Base-by-base conservation (phyloP, 495 filamentous ascomycete species). In the Parathielavia appendiculata region DNA sequence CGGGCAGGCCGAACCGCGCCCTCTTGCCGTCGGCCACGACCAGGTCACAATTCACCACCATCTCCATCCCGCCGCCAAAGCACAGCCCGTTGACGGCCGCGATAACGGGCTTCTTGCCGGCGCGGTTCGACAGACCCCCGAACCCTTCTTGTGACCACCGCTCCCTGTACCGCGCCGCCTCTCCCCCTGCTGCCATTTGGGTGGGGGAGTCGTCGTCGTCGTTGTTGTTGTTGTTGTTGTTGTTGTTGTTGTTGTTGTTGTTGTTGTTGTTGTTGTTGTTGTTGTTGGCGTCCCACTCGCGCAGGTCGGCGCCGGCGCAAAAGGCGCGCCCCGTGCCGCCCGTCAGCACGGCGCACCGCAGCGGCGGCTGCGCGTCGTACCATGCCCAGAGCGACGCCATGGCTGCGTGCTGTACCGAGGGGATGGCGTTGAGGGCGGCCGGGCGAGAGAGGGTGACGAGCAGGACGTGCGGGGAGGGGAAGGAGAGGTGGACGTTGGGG, bases 31-130 rank as follows among this genome's bases (percentile, higher is more conserved):
- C 59, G 1, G 87, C 88, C 20, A 92, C 64, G 7, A 90, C 81
- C n/a, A 92, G 66, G 71, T 95, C 90, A 66, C 74, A 78, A 62
- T 92, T 92, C 4, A 86, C 71, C 9, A 81, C 75, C 71, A 90
- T 88, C 71, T 95, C 90, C 65, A 86, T 83, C 9, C 90, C 90
- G 9, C 87, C 90, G 35, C 90, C 90, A 36, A 87, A 75, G 35
- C 84, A 85, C 20, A 88, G 73, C 7, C 90, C 89, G 65, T 91
- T 89, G 16, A 93, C 86, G 5, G 89, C 90, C 5, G 87, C 86
- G 60, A 95, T 84, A 22, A 95, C 76, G 4, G 90, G 90, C 62
- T 87, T 86, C 68, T 81, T 83, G 26, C 79, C 81, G 7, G 61
- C 60, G 14, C 78, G 66, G 56, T 79, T 75, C 49, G 75, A 79